These are phyloP conservation scores for Gymnopus androsaceus DNA, from an alignment of 1,284 basidiomycete species.

Conservation along the genomic window DNA sequence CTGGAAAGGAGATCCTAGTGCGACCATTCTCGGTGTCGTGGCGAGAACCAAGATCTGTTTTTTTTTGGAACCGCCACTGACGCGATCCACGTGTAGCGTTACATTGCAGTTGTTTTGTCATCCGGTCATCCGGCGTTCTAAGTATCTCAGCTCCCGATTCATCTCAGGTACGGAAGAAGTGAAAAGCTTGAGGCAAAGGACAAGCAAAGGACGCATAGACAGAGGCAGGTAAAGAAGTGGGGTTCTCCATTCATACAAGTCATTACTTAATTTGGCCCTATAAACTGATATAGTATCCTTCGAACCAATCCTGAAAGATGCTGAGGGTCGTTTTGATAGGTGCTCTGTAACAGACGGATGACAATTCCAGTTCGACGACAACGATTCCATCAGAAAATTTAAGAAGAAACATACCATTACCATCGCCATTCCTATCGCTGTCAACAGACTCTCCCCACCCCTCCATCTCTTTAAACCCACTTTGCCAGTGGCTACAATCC, in stretches of 20 bases:
- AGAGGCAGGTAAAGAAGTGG: too few species aligned
- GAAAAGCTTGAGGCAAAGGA: too few species aligned
- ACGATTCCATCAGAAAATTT: not conserved
- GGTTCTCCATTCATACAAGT: not conserved
- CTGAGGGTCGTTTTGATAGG: conserved; percentile 80
- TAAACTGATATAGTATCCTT: conserved; percentile 88
- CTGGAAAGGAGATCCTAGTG: conserved; percentile 37
- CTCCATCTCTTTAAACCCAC: conserved; percentile 76
- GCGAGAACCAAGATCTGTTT: not conserved
- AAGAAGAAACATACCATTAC: conserved; percentile 71
- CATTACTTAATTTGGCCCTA: conserved; percentile 72
- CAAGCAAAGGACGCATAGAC: too few species aligned
- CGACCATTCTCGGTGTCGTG: conserved; percentile 11
- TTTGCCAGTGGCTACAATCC: conserved; percentile 78
- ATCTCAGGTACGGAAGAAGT: too few species aligned
- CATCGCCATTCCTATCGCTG: conserved; percentile 84
- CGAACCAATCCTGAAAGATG: conserved; percentile 87
- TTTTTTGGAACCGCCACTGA: not conserved
- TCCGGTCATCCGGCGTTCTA: too few species aligned
- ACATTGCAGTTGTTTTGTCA: too few species aligned
- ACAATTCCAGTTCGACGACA: too few species aligned
- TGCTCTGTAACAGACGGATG: conserved; percentile 31
- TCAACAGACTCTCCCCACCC: conserved; percentile 66
- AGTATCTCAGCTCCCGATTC: too few species aligned
- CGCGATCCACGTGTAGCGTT: too few species aligned